phyloP scores from a whole-genome alignment of 1,284 basidiomycete species.

The Tilletiaria anomala region DNA sequence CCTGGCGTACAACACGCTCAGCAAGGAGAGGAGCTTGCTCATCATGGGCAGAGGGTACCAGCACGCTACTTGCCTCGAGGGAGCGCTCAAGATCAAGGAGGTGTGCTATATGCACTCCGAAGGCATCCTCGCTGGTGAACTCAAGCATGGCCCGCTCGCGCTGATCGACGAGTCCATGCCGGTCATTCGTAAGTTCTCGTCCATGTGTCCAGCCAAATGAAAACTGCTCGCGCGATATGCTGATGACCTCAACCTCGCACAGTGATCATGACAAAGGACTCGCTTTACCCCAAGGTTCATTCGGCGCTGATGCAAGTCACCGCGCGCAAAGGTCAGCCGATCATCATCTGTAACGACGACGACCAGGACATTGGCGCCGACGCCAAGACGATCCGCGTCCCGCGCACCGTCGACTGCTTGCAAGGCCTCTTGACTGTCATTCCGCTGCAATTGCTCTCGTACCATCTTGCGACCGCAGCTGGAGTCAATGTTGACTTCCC shows the following conservation, averaged over 20 bases:
- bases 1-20: slow-evolving; percentile 65
- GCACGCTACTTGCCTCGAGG: slow-evolving; percentile 92
- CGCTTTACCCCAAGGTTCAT: slow-evolving; percentile 94
- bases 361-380: slow-evolving; percentile 66
- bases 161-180: slow-evolving; percentile 96
- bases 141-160: slow-evolving; percentile 96
- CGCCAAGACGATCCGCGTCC: slow-evolving; percentile 62
- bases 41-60: slow-evolving; percentile 99
- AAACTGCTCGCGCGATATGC: no score
- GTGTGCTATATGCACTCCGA: slow-evolving; percentile 49
- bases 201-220: no score
- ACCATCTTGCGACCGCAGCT: slow-evolving; percentile 85
- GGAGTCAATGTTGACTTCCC: slow-evolving; percentile 99
- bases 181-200: no score
- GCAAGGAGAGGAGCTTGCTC: slow-evolving; percentile 71
- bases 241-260: no score
- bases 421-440: slow-evolving; percentile 97
- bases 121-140: slow-evolving; percentile 82
- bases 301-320: slow-evolving; percentile 91
- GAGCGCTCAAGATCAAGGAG: slow-evolving; percentile 99
- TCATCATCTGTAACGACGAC: slow-evolving; percentile 90
- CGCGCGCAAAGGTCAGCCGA: slow-evolving; percentile 81
- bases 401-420: slow-evolving; percentile 76
- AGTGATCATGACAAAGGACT: slow-evolving; percentile 99
- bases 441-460: slow-evolving; percentile 85